These are phyloP conservation scores for Capsicum pubescens DNA, from an alignment of 257 asterid genomes.

Conservation along the genomic window DNA sequence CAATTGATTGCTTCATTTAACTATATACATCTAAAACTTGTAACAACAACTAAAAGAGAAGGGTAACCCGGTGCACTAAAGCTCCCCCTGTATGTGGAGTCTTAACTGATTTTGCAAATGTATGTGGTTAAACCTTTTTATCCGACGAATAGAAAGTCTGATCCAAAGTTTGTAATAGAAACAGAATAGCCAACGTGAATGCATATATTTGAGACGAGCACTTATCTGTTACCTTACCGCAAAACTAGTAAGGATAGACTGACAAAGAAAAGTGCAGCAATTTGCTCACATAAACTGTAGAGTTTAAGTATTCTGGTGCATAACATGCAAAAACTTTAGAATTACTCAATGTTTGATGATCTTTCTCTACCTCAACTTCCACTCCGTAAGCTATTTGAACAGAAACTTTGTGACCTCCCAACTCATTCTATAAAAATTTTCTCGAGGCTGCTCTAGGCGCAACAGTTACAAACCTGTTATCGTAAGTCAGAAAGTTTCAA, in stretches of 20 bases:
- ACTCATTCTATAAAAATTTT: conserved; percentile 88
- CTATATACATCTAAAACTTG: too few species aligned
- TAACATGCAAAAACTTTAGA: background rate
- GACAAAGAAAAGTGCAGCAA: too few species aligned
- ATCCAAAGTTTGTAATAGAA: background rate
- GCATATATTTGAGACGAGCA: too few species aligned
- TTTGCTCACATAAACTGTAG: too few species aligned
- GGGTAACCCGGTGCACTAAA: too few species aligned
- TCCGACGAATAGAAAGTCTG: background rate
- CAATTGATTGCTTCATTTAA: too few species aligned
- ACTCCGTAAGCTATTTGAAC: conserved; percentile 98
- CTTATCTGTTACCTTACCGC: too few species aligned
- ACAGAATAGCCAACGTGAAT: too few species aligned
- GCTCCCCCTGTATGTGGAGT: too few species aligned
- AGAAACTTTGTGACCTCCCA: conserved; percentile 96
- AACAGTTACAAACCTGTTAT: conserved; percentile 90
- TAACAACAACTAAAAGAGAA: too few species aligned
- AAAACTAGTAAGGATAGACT: too few species aligned
- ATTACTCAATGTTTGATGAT: background rate
- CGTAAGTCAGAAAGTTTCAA: conserved; percentile 38
- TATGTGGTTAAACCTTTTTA: background rate
- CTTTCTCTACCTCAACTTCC: conserved; percentile 83
- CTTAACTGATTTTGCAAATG: background rate
- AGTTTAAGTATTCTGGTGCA: too few species aligned
- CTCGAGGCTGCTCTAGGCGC: conserved; percentile 99